A percentile compares a stretch with the other conserved stretches of the same genome.
Evolutionary conservation across 345 rosid species (phyloP).

Genomic region (Pugionium dolabratum): DNA sequence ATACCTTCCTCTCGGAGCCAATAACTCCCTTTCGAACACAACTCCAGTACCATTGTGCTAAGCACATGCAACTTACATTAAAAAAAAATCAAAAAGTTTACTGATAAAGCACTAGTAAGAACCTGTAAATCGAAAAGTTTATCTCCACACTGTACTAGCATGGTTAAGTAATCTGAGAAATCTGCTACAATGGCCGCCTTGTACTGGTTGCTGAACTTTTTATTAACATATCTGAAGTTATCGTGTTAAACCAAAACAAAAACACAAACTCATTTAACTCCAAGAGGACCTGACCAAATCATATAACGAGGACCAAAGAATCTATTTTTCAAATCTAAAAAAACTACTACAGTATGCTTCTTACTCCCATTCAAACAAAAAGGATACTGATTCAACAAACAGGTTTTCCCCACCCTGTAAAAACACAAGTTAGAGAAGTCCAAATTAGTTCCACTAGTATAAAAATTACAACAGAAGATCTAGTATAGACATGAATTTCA

Average conservation of each 20-base stretch:
- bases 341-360: not conserved
- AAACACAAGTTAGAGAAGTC: slow-evolving; percentile 22
- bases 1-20: not conserved
- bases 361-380: slow-evolving; percentile 7
- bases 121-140: slow-evolving; percentile 95
- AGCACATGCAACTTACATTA: not conserved
- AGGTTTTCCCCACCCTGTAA: slow-evolving; percentile 93
- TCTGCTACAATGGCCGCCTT: slow-evolving; percentile 96
- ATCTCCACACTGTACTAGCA: slow-evolving; percentile 89
- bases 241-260: slow-evolving; percentile 37
- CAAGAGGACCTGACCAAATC: not conserved
- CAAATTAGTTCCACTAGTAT: slow-evolving; percentile 2
- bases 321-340: not conserved
- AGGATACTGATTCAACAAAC: slow-evolving; percentile 96
- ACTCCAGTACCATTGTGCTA: slow-evolving; percentile 7
- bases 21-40: not conserved
- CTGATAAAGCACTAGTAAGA: slow-evolving; percentile 3
- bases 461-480: slow-evolving; percentile 6
- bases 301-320: slow-evolving; percentile 5
- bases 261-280: not conserved
- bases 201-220: slow-evolving; percentile 90
- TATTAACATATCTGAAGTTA: slow-evolving; percentile 78
- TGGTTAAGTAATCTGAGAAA: slow-evolving; percentile 57
- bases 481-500: not conserved
- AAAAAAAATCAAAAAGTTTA: not conserved